phyloP scores from a whole-genome alignment of 2,329 filamentous ascomycete genomes.

The Ophiostoma australiae region DNA sequence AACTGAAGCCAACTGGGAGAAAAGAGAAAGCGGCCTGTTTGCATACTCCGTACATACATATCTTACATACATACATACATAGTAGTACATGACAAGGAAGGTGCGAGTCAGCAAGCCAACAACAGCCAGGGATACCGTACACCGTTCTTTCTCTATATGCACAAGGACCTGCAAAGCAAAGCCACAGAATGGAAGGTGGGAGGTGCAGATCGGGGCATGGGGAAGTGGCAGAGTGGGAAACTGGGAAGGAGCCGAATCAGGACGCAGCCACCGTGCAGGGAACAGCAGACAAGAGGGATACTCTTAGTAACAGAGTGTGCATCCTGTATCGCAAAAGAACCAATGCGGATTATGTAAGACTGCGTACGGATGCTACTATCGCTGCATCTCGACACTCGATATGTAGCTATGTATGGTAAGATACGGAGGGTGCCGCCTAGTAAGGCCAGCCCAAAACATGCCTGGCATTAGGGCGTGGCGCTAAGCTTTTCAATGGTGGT shows the following conservation, averaged over 20 bases:
- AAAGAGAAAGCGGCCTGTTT: neutral
- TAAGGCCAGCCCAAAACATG: conserved; percentile 8
- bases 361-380: neutral
- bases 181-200: neutral
- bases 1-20: neutral
- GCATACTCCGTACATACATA: too few relatives aligned
- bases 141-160: neutral
- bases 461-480: conserved; percentile 10
- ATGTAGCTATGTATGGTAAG: neutral
- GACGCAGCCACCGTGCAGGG: neutral
- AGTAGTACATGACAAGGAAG: neutral
- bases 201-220: neutral
- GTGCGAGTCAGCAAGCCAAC: neutral
- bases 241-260: neutral
- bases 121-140: neutral
- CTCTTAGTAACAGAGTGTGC: too few relatives aligned
- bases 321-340: neutral
- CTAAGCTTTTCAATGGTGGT: conserved; percentile 9
- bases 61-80: too few relatives aligned
- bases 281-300: too few relatives aligned
- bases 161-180: too few relatives aligned
- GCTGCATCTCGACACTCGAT: neutral
- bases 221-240: neutral
- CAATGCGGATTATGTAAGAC: neutral
- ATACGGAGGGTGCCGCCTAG: neutral